These are phyloP conservation scores for Neonectria faginata DNA, from an alignment of 2,329 filamentous ascomycete genomes.

Conservation along the genomic window DNA sequence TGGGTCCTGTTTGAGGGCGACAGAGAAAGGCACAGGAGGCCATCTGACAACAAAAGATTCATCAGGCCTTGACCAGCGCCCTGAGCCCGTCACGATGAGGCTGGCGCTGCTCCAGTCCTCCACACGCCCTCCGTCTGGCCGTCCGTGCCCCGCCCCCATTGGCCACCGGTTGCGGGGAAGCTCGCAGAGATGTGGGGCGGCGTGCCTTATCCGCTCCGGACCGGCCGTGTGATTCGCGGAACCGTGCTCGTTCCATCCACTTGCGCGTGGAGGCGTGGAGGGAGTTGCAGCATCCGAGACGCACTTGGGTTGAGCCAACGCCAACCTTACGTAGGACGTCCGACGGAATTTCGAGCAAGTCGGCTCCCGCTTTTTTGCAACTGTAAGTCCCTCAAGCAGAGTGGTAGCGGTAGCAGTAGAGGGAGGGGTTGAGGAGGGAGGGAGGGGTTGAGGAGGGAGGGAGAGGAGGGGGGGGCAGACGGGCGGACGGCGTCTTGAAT, in stretches of 20 bases:
- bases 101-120: slow-evolving; percentile 7
- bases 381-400: background rate
- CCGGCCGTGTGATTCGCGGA: slow-evolving; percentile 43
- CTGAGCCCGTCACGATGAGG: slow-evolving; percentile 5
- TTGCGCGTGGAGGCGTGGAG: slow-evolving; percentile 35
- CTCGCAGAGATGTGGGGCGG: slow-evolving; percentile 36
- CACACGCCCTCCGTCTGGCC: slow-evolving; percentile 18
- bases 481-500: slow-evolving; percentile 6
- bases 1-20: background rate
- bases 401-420: background rate
- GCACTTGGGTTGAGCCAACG: slow-evolving; percentile 17
- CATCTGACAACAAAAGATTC: slow-evolving; percentile 5
- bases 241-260: slow-evolving; percentile 36
- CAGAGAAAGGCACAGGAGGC: background rate
- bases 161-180: slow-evolving; percentile 44
- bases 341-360: slow-evolving; percentile 5
- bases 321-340: slow-evolving; percentile 5
- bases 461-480: slow-evolving; percentile 1
- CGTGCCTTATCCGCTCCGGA: slow-evolving; percentile 34
- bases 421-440: background rate
- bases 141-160: slow-evolving; percentile 30
- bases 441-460: background rate
- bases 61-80: slow-evolving; percentile 3
- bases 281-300: slow-evolving; percentile 33
- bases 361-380: slow-evolving; percentile 9